Conservation (phyloP, 1,284 basidiomycete genomes). For the Ustilago trichophora region DNA sequence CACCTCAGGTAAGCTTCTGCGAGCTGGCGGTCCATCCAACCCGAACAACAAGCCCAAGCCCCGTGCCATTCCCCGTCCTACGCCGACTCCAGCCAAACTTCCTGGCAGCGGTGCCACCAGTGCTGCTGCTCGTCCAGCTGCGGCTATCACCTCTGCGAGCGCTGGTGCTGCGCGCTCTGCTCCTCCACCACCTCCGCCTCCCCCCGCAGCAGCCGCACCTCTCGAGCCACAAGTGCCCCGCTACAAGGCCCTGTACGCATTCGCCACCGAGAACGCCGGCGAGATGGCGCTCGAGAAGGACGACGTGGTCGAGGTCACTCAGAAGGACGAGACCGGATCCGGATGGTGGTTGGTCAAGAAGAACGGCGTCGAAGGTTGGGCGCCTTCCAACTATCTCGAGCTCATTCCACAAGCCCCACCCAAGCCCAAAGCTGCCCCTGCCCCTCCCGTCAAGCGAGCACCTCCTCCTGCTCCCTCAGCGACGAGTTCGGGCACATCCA, state of each 20-base stretch:
- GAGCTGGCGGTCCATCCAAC: conserved; percentile 75
- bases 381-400: conserved; percentile 87
- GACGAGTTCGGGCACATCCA: conserved; percentile 23
- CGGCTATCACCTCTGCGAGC: conserved; percentile 48
- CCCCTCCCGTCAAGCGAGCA: conserved; percentile 57
- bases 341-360: conserved; percentile 96
- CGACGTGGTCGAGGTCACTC: conserved; percentile 87
- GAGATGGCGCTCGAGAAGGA: conserved; percentile 91
- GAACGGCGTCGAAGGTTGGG: conserved; percentile 86
- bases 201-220: conserved; percentile 38
- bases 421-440: conserved; percentile 58
- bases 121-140: conserved; percentile 13
- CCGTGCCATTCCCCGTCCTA: conserved; percentile 39
- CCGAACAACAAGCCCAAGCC: conserved; percentile 60
- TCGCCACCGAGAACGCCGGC: conserved; percentile 83
- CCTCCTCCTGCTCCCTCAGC: conserved; percentile 67
- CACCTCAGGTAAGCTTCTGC: conserved; percentile 82
- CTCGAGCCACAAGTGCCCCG: conserved; percentile 75
- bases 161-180: conserved; percentile 35
- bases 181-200: conserved; percentile 69
- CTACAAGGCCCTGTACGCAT: conserved; percentile 77
- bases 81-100: conserved; percentile 32
- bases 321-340: conserved; percentile 76
- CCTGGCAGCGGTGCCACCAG: conserved; percentile 16
- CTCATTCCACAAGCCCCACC: conserved; percentile 75